These are phyloP conservation scores for Tylopilus plumbeoviolaceoides DNA, from an alignment of 768 basidiomycete genomes.

Conservation along the genomic window DNA sequence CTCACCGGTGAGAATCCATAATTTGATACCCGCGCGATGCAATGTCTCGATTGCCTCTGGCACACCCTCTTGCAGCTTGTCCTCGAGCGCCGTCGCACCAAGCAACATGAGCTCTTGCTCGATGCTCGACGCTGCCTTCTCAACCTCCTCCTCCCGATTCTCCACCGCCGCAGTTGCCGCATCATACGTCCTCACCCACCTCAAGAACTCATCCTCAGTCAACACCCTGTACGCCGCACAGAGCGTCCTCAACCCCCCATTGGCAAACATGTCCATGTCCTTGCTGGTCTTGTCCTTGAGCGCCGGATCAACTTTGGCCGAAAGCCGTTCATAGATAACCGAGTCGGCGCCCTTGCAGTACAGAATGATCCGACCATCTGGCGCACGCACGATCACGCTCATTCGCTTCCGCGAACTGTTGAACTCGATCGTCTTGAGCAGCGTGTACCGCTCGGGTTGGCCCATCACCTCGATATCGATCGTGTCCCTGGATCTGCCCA, in stretches of 20 bases:
- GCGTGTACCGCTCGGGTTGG: constrained; percentile 74
- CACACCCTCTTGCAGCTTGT: constrained; percentile 95
- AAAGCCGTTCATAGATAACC: constrained; percentile 86
- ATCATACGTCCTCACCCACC: constrained; percentile 80
- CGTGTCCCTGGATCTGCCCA: constrained; percentile 65
- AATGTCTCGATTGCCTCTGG: constrained; percentile 93
- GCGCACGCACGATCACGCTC: constrained; percentile 85
- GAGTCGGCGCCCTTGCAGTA: constrained; percentile 98
- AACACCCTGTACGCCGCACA: constrained; percentile 82
- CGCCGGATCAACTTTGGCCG: constrained; percentile 64
- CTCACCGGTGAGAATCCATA: constrained; percentile 94
- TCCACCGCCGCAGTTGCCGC: constrained; percentile 71
- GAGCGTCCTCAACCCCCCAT: constrained; percentile 85
- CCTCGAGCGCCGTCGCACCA: constrained; percentile 94
- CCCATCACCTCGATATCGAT: constrained; percentile 93
- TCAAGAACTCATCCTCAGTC: constrained; percentile 76
- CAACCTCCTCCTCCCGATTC: constrained; percentile 88
- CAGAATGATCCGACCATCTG: constrained; percentile 76
- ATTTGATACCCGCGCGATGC: constrained; percentile 91
- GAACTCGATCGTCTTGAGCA: constrained; percentile 86
- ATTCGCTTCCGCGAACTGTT: constrained; percentile 93
- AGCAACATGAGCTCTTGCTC: constrained; percentile 82
- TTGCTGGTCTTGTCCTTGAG: constrained; percentile 74
- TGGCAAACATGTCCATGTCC: constrained; percentile 94
- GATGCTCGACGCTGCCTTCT: constrained; percentile 78